Evolutionary conservation across 768 basidiomycete genomes (phyloP), one percentile per base, ranked within the genome.

Genomic region (Boletus pseudopeckii): DNA sequence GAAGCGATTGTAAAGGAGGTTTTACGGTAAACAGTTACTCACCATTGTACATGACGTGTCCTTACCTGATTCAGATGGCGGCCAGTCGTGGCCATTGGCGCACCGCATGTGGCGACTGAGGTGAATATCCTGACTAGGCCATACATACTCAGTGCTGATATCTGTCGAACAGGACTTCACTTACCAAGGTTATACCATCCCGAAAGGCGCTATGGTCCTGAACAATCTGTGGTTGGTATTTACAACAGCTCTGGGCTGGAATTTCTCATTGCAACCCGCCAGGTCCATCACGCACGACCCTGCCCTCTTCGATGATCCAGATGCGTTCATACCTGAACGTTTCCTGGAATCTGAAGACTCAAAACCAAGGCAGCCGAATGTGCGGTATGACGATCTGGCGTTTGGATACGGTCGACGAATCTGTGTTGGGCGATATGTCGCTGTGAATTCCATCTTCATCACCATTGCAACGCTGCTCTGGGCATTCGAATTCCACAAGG

Each of bases 311-410:
- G 55, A 56, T 26, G 40, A 55, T 20, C 52, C 58, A 13, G 58
- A 60, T 2, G 53, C 58, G 5, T 59, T 59, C 22, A 60, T 60
- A 10, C 58, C 58, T 4, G 58, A 59, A 13, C 53, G 58, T 5
- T 59, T 59, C 30, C 11, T 59, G 39, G 40, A 55, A 13, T 45
- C 45, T 11, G 45, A 48, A 26, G 44, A 40, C 1, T 26, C 52
- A 2, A 54, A 46, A 13, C 24, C 20, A 14, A 28, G 34, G 2
- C 26, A 38, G 30, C 11, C 18, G 22, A 47, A 47, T n/a, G 55
- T 48, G 17, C 44, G 55, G 24, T 34, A 55, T n/a, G 58, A 60
- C 20, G 45, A 60, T 30, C 34, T 59, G 5, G 37, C 34, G 4
- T 59, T 59, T 22, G 58, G 58, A 26, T 50, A 49, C n/a, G 58